Conservation (phyloP, 805 yeast genomes). For the Barnettozyma botsteinii region DNA sequence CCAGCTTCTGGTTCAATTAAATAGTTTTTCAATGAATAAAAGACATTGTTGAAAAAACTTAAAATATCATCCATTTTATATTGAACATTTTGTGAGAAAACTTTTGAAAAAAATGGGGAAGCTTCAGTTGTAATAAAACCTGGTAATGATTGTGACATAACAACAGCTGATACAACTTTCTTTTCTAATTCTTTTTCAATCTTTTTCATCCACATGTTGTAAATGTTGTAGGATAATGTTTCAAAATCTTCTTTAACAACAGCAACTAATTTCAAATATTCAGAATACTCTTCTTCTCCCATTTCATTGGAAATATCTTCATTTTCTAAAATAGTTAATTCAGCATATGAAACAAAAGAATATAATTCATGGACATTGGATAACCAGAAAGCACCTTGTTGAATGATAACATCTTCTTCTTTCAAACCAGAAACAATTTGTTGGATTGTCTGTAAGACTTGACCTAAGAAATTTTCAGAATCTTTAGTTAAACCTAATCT, state of each 20-base stretch:
- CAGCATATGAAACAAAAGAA: conserved; percentile 92
- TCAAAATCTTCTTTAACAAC: conserved; percentile 93
- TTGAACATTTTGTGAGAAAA: conserved; percentile 64
- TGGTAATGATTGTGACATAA: conserved; percentile 89
- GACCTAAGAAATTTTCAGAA: conserved; percentile 86
- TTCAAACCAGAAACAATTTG: conserved; percentile 70
- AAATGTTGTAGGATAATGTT: conserved; percentile 86
- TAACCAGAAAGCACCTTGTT: conserved; percentile 96
- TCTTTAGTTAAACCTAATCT: conserved; percentile 89
- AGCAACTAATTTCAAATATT: conserved; percentile 81
- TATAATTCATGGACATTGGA: conserved; percentile 93
- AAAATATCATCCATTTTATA: conserved; percentile 93
- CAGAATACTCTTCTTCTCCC: conserved; percentile 86
- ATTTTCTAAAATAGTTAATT: conserved; percentile 81
- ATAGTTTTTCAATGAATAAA: conserved; percentile 90
- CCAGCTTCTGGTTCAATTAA: conserved; percentile 80
- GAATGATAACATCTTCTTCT: conserved; percentile 73
- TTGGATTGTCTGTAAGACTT: conserved; percentile 82
- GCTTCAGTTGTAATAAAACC: conserved; percentile 89
- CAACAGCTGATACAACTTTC: conserved; percentile 92
- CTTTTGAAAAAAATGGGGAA: conserved; percentile 73
- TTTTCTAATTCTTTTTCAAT: conserved; percentile 86
- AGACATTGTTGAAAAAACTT: conserved; percentile 81
- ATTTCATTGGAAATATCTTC: conserved; percentile 74
- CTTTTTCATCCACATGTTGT: conserved; percentile 95